Base-by-base conservation (phyloP, 2,329 filamentous ascomycete genomes). In the Magnaporthales sp. region DNA sequence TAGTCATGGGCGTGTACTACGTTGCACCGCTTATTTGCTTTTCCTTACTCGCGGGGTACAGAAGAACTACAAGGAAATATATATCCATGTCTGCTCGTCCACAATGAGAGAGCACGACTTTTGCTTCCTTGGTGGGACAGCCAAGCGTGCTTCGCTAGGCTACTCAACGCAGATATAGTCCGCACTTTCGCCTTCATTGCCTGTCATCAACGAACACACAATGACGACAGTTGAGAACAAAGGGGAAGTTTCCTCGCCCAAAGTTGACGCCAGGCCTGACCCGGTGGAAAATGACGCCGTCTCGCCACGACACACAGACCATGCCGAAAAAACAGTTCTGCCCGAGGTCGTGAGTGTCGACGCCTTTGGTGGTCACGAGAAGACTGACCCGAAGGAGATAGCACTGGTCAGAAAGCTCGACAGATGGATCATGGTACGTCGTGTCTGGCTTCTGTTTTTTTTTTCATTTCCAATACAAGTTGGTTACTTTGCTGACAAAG, bases 371-470 rank as follows among this genome's bases (percentile, higher is more conserved):
- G 32, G 26, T 4, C 29, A 65, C 11, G 46, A 38, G n/a, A 58
- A 65, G 51, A 65, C 63, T 15, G 63, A 58, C n/a, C 63, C 46
- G 15, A 24, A 11, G 13, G 63, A 65, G 63, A 65, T 65, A 30
- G 63, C 46, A 24, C 63, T 65, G 3, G 63, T 64, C 10, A 15
- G 10, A 27, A 65, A 65, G 46, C 38, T 65, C 15, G 63, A 58
- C 29, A 10, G 8, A 29, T 51, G 26, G 22, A 65, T 65, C 7
- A 29, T 65, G 46, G 63, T 58, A 65, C 19, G 51, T 56, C 32
- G n/a, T 38, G 32, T 38, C 32, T 38, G 32, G 32, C 7, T 7
- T 8, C 32, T 7, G 32, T 7, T 38, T 13, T 8, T 38, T 38
- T 13, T 38, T 38, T 38, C 7, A 13, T 38, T 38, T 38, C 32